Percentiles rank a stretch among this genome's conserved stretches.
phyloP scores from a whole-genome alignment of 2,329 filamentous ascomycete species.

The Knoxdaviesia proteae region DNA sequence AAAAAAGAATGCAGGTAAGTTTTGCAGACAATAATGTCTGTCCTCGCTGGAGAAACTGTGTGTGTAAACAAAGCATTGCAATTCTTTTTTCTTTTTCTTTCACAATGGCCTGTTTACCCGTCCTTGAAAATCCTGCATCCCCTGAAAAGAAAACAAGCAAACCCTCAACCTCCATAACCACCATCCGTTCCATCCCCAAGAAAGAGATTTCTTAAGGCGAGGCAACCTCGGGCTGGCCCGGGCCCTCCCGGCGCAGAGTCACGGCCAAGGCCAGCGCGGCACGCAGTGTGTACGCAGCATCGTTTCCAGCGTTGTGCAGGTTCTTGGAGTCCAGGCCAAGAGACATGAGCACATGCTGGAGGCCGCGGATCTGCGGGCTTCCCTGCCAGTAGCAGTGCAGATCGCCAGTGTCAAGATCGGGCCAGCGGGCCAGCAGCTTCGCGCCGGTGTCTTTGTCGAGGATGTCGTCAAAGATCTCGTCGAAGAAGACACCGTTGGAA shows the following conservation, averaged over 20 bases:
- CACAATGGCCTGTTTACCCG: too few relatives aligned
- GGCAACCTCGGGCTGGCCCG: too few relatives aligned
- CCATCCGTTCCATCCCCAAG: too few relatives aligned
- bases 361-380: constrained; percentile 28
- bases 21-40: too few relatives aligned
- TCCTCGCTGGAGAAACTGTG: neutral
- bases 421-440: neutral
- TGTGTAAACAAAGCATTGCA: neutral
- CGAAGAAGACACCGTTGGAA: constrained; percentile 30
- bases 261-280: constrained; percentile 35
- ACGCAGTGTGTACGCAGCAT: constrained; percentile 60
- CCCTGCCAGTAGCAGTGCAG: constrained; percentile 46
- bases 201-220: too few relatives aligned
- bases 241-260: neutral
- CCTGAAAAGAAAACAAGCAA: neutral
- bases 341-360: constrained; percentile 40
- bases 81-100: neutral
- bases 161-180: too few relatives aligned
- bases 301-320: constrained; percentile 78
- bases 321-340: constrained; percentile 41
- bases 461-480: constrained; percentile 17
- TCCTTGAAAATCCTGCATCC: too few relatives aligned
- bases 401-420: constrained; percentile 43
- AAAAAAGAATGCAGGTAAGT: too few relatives aligned
- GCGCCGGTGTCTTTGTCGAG: constrained; percentile 33